Percentiles rank a stretch among this genome's conserved stretches.
Conservation (phyloP, 2,329 filamentous ascomycete species). For the Biscogniauxia mediterranea region DNA sequence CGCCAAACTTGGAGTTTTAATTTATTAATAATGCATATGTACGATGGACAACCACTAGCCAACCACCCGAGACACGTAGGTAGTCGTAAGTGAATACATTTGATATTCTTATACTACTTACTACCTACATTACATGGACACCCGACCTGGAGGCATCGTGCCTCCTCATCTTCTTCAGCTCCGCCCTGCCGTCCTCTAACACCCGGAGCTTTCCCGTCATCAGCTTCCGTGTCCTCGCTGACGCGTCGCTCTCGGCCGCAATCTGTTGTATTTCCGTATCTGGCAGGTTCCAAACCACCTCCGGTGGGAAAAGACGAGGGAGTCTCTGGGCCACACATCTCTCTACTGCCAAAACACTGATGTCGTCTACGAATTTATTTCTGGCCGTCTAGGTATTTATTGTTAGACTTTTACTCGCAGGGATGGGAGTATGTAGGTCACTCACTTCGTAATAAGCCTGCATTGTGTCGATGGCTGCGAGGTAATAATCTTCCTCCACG, state of each 20-base stretch:
- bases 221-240: background rate
- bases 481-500: too few relatives aligned
- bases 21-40: background rate
- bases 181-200: background rate
- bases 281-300: conserved; percentile 4
- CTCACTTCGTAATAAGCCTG: too few relatives aligned
- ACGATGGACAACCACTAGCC: too few relatives aligned
- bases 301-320: conserved; percentile 2
- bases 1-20: background rate
- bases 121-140: background rate
- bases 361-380: conserved; percentile 30
- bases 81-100: background rate
- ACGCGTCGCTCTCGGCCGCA: conserved; percentile 1
- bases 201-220: background rate
- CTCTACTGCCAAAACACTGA: conserved; percentile 31
- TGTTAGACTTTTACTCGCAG: background rate
- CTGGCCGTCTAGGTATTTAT: conserved; percentile 22
- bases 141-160: background rate
- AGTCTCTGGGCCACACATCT: conserved; percentile 27
- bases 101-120: too few relatives aligned
- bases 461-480: too few relatives aligned
- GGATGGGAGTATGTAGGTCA: too few relatives aligned
- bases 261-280: conserved; percentile 1
- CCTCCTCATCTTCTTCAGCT: background rate
- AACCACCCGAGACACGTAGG: background rate